Evolutionary conservation across 1,284 basidiomycete genomes (phyloP), one percentile per base, ranked within the genome.

Genomic region (Anthracocystis panici-leucophaei): DNA sequence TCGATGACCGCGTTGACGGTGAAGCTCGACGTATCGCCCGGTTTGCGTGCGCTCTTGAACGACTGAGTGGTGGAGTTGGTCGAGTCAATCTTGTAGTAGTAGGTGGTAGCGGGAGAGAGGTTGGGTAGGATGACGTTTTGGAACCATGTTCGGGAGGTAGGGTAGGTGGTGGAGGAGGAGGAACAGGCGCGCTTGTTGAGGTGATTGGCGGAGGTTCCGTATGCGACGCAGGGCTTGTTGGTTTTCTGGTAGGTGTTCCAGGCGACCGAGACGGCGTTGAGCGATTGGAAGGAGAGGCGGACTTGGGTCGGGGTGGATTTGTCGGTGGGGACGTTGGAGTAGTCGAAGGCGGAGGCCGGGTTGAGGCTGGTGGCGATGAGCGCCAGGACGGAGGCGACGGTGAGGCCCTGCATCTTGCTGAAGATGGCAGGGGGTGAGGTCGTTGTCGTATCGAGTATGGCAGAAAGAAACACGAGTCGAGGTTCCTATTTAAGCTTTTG

Each of bases 1-100:
- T 86, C 85, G 57, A 79, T 78, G 54, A 85, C 63, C 14, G 85
- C 75, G 18, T 82, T 78, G 51, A 82, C 73, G 29, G 65, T 61
- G 69, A 85, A 85, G 29, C 63, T 27, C n/a, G 59, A 38, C 10
- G 38, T 45, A 51, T 77, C 68, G 21, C 75, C 75, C 5, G 61
- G 54, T 14, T 20, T 38, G 23, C 23, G 54, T 11, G 72, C 63
- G 49, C 61, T 71, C 44, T 65, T 77, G 62, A 77, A 77, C 14
- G 66, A 63, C 18, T 41, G 12, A 12, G 45, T 52, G 42, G 64
- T 78, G 25, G 58, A 60, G 55, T 73, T 69, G 71, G 62, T 70
- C 18, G 57, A 60, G 46, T 68, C 67, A 29, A 78, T 70, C 56
- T 70, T 68, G 65, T 78, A 78, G 53, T 72, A 81, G 63, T 81